These are phyloP conservation scores for Akanthomyces uredinophilus DNA, from an alignment of 2,329 filamentous ascomycete species.

Conservation along the genomic window DNA sequence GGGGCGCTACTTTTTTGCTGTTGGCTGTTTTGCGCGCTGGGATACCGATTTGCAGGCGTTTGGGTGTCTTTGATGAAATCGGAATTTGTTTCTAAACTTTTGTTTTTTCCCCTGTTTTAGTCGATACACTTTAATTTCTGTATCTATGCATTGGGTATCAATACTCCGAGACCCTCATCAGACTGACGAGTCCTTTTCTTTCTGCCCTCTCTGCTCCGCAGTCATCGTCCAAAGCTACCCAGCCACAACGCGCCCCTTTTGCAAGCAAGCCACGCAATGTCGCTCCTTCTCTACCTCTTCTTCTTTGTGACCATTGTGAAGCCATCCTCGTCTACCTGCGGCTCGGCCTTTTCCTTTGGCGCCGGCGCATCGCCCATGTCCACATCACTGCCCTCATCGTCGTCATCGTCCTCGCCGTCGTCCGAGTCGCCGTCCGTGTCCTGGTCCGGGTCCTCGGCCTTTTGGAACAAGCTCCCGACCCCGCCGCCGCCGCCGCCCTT, in stretches of 20 bases:
- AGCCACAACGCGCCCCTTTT: background rate
- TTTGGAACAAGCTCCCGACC: conserved; percentile 48
- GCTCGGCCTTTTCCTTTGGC: conserved; percentile 59
- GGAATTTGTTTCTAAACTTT: background rate
- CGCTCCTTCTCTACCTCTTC: conserved; percentile 48
- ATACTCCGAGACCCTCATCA: conserved; percentile 1
- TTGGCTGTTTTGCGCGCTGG: background rate
- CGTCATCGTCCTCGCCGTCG: conserved; percentile 50
- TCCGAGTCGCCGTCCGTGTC: conserved; percentile 49
- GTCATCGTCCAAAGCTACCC: background rate
- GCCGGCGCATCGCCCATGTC: conserved; percentile 61
- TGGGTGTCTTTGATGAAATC: background rate
- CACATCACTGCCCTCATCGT: conserved; percentile 53
- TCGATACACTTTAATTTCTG: conserved; percentile 3
- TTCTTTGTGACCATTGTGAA: conserved; percentile 71
- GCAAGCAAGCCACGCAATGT: background rate
- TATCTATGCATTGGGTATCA: conserved; percentile 18
- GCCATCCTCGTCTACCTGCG: conserved; percentile 74
- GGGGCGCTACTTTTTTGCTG: conserved; percentile 16
- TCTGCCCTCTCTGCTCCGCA: background rate
- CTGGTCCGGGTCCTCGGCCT: conserved; percentile 49
- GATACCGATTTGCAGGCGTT: conserved; percentile 2
- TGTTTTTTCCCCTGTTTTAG: background rate
- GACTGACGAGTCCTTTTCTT: background rate
- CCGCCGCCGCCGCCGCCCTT: conserved; percentile 57